Evolutionary conservation across 2,329 filamentous ascomycete genomes (phyloP), one percentile per base, ranked within the genome.

Genomic region (Annulohypoxylon truncatum): DNA sequence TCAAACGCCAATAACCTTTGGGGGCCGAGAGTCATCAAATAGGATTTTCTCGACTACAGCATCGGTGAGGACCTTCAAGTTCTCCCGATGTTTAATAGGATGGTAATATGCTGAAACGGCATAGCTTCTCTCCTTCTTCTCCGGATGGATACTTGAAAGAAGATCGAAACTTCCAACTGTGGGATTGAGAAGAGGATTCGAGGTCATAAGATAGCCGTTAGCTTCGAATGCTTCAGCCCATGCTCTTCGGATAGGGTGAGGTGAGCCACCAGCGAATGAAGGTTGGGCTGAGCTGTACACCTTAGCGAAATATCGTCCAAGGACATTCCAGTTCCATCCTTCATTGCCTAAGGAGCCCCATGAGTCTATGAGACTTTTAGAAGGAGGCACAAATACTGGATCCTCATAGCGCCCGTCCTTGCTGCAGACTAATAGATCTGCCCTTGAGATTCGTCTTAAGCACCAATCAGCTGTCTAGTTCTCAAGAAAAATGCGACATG

Each of bases 331-430:
- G 31, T 68, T 55, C 66, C 66, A 73, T 2, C 64, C 68, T 3
- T 31, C 29, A 31, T 72, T 72, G 6, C 69, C 71, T 2, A 72
- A 60, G 9, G 59, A 52, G 10, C 47, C 62, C 69, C 69, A 73
- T 2, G 48, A 50, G 10, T 73, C 63, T 26, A 67, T 38, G 9
- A 71, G 9, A n/a, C 20, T 10, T 20, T 46, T 20, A 13, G 24
- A 40, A n/a, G 66, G 64, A 10, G 70, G 69, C 1, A 63, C 66
- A 35, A 65, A 73, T 8, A 72, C 58, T 1, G 0, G 66, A 71
- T 5, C 68, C 70, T 3, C 71, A 69, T 9, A 73, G 68, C n/a
- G 55, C 38, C 31, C 65, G 68, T 5, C 68, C 71, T 48, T 73
- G 71, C 8, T 55, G 65, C 9, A 73, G 1, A n/a, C 33, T 61